Conservation (phyloP, 345 rosid species). For the Linum trigynum region DNA sequence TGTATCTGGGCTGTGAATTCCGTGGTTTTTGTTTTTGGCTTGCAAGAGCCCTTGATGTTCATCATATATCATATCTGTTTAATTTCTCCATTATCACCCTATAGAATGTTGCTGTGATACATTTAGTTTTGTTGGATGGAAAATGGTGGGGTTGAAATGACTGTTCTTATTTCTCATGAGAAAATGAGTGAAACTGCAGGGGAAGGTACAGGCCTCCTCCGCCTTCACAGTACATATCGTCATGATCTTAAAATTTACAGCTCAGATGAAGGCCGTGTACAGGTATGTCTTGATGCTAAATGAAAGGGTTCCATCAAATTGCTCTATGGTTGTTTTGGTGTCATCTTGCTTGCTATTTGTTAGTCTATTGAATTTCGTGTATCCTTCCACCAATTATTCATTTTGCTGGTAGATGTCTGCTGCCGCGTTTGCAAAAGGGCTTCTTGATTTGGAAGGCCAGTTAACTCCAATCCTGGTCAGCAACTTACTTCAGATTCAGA, state of each 20-base stretch:
- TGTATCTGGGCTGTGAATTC: background rate
- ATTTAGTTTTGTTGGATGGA: background rate
- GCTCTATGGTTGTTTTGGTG: conserved; percentile 7
- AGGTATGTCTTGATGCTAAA: conserved; percentile 37
- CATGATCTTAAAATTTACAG: conserved; percentile 99
- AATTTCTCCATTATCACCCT: background rate
- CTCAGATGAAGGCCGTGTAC: conserved; percentile 99
- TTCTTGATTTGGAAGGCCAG: conserved; percentile 98
- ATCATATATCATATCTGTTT: background rate
- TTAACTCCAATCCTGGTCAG: conserved; percentile 95
- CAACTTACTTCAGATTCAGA: conserved; percentile 7
- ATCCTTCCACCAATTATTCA: conserved; percentile 3
- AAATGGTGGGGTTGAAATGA: background rate
- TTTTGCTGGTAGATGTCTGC: conserved; percentile 84
- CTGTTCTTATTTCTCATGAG: conserved; percentile 12
- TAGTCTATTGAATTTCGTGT: conserved; percentile 3
- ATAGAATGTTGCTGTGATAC: background rate
- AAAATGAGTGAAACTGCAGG: conserved; percentile 39
- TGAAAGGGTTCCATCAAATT: background rate
- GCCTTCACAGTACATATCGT: conserved; percentile 96
- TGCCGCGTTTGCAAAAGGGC: conserved; percentile 99
- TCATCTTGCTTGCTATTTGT: conserved; percentile 9
- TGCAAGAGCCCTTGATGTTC: background rate
- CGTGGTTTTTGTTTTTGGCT: background rate
- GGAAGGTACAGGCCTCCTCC: conserved; percentile 97